Percentiles rank a stretch among this genome's conserved stretches.
Evolutionary conservation across 495 filamentous ascomycete genomes (phyloP).

Genomic region (Lasiosphaeria ovina): DNA sequence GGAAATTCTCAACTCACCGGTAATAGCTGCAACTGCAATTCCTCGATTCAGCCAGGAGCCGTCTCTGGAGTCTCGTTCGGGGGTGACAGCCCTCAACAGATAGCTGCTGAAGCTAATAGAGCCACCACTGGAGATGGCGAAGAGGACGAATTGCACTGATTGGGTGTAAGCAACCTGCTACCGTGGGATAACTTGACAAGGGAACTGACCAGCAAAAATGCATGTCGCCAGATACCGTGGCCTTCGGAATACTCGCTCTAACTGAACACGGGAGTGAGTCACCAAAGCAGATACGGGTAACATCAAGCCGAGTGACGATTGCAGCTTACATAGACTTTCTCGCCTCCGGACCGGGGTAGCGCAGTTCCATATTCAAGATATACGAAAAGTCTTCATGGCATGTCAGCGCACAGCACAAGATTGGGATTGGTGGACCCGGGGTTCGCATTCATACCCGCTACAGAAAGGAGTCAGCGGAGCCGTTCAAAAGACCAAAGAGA

Average conservation of each 20-base stretch:
- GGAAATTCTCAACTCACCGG: constrained; percentile 21
- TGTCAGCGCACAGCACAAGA: constrained; percentile 6
- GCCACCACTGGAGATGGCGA: constrained; percentile 36
- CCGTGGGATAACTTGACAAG: background rate
- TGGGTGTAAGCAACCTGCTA: background rate
- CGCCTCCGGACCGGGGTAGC: constrained; percentile 33
- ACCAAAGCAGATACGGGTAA: background rate
- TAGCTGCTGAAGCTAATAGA: constrained; percentile 35
- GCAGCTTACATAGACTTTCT: constrained; percentile 34
- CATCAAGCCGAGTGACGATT: background rate
- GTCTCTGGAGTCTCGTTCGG: constrained; percentile 8
- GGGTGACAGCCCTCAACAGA: constrained; percentile 26
- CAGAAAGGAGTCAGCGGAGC: constrained; percentile 5
- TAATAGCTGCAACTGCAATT: constrained; percentile 41
- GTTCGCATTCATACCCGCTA: constrained; percentile 19
- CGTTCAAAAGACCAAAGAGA: background rate
- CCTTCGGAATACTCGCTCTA: constrained; percentile 34
- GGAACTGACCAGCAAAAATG: constrained; percentile 29
- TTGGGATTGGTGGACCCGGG: background rate
- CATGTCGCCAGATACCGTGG: constrained; percentile 36
- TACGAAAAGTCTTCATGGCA: constrained; percentile 26
- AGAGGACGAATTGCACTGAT: constrained; percentile 38
- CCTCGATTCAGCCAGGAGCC: constrained; percentile 32
- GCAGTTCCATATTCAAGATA: constrained; percentile 39
- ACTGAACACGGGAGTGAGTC: constrained; percentile 6